These are phyloP conservation scores for Vitellaria paradoxa DNA, from an alignment of 179 eudicot genomes.

Conservation along the genomic window DNA sequence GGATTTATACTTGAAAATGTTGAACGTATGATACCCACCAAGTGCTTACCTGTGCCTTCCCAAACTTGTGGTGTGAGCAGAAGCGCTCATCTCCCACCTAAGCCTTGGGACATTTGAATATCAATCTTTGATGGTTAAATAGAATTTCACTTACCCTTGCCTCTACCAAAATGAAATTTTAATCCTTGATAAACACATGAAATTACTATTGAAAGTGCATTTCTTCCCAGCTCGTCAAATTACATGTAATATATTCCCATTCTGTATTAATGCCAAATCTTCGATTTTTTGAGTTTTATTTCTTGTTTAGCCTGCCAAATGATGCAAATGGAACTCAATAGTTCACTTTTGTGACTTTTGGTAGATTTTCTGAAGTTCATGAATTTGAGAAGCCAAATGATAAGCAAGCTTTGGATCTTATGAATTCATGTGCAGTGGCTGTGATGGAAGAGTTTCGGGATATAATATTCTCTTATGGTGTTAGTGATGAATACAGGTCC, in stretches of 20 bases:
- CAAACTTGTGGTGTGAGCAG: neutral
- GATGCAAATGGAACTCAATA: constrained; percentile 16
- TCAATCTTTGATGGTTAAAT: neutral
- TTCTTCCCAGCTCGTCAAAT: neutral
- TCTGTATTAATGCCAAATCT: neutral
- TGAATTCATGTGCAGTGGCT: constrained; percentile 90
- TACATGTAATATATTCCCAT: neutral
- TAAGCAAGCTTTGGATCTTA: constrained; percentile 76
- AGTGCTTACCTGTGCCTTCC: neutral
- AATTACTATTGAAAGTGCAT: neutral
- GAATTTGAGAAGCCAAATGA: constrained; percentile 95
- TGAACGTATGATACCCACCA: neutral
- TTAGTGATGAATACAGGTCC: constrained; percentile 91
- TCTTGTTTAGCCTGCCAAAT: constrained; percentile 8
- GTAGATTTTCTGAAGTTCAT: constrained; percentile 88
- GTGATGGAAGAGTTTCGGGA: constrained; percentile 74
- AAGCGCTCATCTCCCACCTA: neutral
- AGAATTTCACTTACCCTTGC: too few relatives aligned
- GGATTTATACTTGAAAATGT: neutral
- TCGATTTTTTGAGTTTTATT: neutral
- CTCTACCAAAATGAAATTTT: too few relatives aligned
- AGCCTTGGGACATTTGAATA: neutral
- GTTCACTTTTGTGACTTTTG: constrained; percentile 21
- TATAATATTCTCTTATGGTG: constrained; percentile 75
- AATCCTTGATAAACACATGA: too few relatives aligned